phyloP scores from a whole-genome alignment of 1,139 yeast genomes.

The Sugiyamaella neomexicana region DNA sequence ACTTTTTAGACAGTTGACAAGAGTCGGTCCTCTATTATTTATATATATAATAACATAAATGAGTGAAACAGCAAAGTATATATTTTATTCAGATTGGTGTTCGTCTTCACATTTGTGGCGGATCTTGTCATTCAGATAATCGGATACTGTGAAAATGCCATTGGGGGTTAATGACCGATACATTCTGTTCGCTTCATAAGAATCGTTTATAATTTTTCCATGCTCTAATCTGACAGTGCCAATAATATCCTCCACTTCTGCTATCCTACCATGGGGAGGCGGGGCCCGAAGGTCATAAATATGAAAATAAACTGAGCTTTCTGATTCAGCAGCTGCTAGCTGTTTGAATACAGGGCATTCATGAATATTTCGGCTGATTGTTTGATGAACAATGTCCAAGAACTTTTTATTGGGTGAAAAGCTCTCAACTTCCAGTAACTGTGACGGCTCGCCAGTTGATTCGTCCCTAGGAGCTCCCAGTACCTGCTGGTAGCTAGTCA shows the following conservation, averaged over 20 bases:
- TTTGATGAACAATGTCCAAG: conserved; percentile 36
- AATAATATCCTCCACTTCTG: conserved; percentile 68
- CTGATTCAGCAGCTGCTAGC: conserved; percentile 60
- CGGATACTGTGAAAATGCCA: conserved; percentile 61
- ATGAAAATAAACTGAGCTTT: conserved; percentile 55
- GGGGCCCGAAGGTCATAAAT: conserved; percentile 68
- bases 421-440: conserved; percentile 17
- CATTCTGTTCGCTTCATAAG: conserved; percentile 61
- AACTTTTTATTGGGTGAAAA: conserved; percentile 29
- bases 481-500: conserved; percentile 22
- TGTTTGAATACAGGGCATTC: conserved; percentile 59
- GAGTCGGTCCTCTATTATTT: neutral
- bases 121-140: conserved; percentile 51
- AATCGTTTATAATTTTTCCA: conserved; percentile 51
- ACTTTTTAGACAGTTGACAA: conserved; percentile 33
- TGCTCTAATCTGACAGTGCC: conserved; percentile 67
- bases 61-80: neutral
- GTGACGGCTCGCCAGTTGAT: conserved; percentile 1
- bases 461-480: conserved; percentile 9
- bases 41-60: neutral
- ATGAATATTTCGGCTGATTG: conserved; percentile 39
- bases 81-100: neutral
- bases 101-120: conserved; percentile 32
- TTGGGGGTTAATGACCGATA: conserved; percentile 58
- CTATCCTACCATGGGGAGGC: conserved; percentile 67